phyloP scores from a whole-genome alignment of 192 early-diverging fungal genomes.

The Chytriomyces sp. region DNA sequence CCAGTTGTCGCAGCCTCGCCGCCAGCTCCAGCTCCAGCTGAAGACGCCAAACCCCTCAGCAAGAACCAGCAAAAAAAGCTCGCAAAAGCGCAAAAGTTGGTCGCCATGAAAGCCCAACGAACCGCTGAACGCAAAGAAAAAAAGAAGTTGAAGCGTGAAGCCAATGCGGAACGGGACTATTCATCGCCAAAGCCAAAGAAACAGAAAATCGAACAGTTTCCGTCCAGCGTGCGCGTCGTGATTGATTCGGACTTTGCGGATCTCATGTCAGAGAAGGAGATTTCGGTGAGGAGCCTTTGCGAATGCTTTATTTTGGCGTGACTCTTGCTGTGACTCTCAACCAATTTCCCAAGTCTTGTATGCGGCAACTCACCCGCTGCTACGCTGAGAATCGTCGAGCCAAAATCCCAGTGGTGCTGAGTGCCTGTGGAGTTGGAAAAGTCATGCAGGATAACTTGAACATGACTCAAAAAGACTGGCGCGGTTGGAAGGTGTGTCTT shows the following conservation, averaged over 20 bases:
- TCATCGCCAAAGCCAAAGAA: constrained; percentile 36
- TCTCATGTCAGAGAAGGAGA: constrained; percentile 75
- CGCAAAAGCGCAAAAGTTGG: constrained; percentile 64
- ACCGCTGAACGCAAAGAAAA: constrained; percentile 37
- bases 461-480: constrained; percentile 20
- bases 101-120: constrained; percentile 55
- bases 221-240: constrained; percentile 61
- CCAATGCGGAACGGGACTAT: constrained; percentile 19
- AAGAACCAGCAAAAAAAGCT: constrained; percentile 78
- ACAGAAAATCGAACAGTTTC: constrained; percentile 54
- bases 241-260: constrained; percentile 79
- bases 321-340: constrained; percentile 34
- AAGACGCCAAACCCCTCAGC: constrained; percentile 44
- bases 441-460: neutral
- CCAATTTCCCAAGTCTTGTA: neutral
- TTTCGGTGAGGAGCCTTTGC: neutral
- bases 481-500: constrained; percentile 59
- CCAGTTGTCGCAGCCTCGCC: neutral
- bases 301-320: constrained; percentile 39
- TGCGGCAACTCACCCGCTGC: constrained; percentile 73
- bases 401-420: constrained; percentile 56
- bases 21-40: neutral
- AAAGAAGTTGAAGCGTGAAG: constrained; percentile 22
- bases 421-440: constrained; percentile 60
- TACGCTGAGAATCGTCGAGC: constrained; percentile 73